Percentiles rank a stretch among this genome's conserved stretches.
phyloP scores from a whole-genome alignment of 176 grass and related monocot species.

The Triticum monococcum region DNA sequence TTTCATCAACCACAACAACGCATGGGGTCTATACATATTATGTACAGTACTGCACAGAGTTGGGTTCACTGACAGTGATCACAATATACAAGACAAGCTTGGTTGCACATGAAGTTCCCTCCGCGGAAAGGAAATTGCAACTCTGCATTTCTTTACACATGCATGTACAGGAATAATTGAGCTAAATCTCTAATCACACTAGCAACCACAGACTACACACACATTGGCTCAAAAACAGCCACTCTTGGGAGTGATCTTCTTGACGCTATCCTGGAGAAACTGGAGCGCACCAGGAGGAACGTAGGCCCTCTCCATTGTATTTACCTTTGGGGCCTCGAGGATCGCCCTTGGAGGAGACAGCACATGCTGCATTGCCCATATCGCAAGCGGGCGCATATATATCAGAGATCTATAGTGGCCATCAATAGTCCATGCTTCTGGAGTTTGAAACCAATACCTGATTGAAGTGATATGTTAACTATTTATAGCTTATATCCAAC shows the following conservation, averaged over 20 bases:
- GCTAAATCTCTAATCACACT: constrained; percentile 21
- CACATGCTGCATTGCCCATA: constrained; percentile 92
- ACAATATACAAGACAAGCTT: background rate
- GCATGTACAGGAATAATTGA: background rate
- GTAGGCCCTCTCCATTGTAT: constrained; percentile 76
- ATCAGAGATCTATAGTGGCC: constrained; percentile 89
- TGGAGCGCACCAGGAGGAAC: constrained; percentile 52
- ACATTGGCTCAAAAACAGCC: constrained; percentile 52
- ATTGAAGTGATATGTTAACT: background rate
- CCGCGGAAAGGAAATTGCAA: background rate
- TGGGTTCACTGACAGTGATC: background rate
- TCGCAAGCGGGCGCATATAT: constrained; percentile 90
- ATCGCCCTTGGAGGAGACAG: constrained; percentile 56
- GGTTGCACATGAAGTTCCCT: background rate
- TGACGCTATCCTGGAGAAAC: constrained; percentile 48
- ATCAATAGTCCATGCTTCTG: constrained; percentile 84
- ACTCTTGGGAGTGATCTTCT: constrained; percentile 59
- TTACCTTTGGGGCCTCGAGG: constrained; percentile 69
- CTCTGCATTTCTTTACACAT: background rate
- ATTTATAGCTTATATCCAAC: background rate
- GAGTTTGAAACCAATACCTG: constrained; percentile 98
- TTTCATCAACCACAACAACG: too few species aligned
- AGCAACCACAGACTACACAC: constrained; percentile 51
- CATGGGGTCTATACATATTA: too few species aligned
- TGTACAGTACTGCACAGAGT: constrained; percentile 1